Percentiles rank a stretch among this genome's conserved stretches.
Conservation (phyloP, 208 protist genomes). For the Tritrichomonas foetus region DNA sequence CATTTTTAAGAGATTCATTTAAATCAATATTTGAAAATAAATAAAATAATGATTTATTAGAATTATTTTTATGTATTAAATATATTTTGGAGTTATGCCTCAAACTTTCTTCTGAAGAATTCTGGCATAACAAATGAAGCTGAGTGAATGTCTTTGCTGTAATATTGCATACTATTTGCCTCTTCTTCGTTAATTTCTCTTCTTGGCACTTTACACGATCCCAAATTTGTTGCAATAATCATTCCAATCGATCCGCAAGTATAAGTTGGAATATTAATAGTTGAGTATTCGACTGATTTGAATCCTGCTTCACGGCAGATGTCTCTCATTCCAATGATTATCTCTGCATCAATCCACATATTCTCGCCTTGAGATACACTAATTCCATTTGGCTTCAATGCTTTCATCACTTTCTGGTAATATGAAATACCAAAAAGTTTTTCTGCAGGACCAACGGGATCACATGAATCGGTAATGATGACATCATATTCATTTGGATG, state of each 20-base stretch:
- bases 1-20: too few species aligned
- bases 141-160: background rate
- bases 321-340: background rate
- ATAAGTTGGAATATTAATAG: background rate
- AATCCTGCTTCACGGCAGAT: background rate
- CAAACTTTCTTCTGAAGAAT: background rate
- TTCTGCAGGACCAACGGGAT: slow-evolving; percentile 25
- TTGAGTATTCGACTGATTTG: background rate
- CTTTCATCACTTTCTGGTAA: background rate
- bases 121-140: background rate
- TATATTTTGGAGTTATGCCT: too few species aligned
- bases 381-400: background rate
- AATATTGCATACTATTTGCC: background rate
- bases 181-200: background rate
- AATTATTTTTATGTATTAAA: too few species aligned
- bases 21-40: too few species aligned
- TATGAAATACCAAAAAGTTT: background rate
- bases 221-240: background rate
- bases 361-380: background rate
- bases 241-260: background rate
- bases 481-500: background rate
- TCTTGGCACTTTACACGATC: background rate
- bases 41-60: too few species aligned
- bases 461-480: slow-evolving; percentile 5
- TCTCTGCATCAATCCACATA: background rate